Conservation (phyloP, 352 stramenopile species). For the Globisporangium rhizosaccharum region DNA sequence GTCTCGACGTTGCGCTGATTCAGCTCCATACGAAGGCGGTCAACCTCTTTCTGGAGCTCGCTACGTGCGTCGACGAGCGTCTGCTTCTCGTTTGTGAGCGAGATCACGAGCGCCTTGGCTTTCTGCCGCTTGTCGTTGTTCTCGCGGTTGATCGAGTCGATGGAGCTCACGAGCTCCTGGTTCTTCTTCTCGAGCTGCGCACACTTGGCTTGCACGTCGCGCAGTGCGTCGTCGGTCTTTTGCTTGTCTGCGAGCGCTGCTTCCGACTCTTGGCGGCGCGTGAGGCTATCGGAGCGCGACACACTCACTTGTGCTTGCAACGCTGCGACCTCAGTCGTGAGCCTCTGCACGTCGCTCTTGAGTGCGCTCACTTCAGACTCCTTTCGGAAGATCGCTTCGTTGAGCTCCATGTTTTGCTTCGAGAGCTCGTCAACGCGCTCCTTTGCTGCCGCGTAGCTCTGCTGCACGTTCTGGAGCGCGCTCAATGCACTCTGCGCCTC, state of each 20-base stretch:
- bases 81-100: constrained; percentile 64
- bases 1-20: constrained; percentile 76
- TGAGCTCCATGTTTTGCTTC: constrained; percentile 48
- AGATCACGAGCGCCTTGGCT: constrained; percentile 59
- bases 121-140: constrained; percentile 68
- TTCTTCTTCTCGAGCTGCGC: constrained; percentile 49
- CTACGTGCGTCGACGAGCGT: constrained; percentile 33
- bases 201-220: constrained; percentile 32
- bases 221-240: constrained; percentile 29
- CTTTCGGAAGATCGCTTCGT: constrained; percentile 50
- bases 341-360: constrained; percentile 39
- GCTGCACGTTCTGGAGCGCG: constrained; percentile 35
- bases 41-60: constrained; percentile 57
- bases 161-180: constrained; percentile 32
- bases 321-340: constrained; percentile 31
- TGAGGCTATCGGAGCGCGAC: constrained; percentile 38
- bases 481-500: constrained; percentile 42
- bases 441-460: constrained; percentile 28
- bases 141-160: constrained; percentile 46
- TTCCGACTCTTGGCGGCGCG: constrained; percentile 35
- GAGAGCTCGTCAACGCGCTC: constrained; percentile 38
- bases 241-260: constrained; percentile 39
- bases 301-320: constrained; percentile 35
- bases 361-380: constrained; percentile 40
- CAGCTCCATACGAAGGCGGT: constrained; percentile 68